Evolutionary conservation across 2,329 filamentous ascomycete genomes (phyloP), one percentile per base, ranked within the genome.

Genomic region (Fusarium sterilihyphosum): DNA sequence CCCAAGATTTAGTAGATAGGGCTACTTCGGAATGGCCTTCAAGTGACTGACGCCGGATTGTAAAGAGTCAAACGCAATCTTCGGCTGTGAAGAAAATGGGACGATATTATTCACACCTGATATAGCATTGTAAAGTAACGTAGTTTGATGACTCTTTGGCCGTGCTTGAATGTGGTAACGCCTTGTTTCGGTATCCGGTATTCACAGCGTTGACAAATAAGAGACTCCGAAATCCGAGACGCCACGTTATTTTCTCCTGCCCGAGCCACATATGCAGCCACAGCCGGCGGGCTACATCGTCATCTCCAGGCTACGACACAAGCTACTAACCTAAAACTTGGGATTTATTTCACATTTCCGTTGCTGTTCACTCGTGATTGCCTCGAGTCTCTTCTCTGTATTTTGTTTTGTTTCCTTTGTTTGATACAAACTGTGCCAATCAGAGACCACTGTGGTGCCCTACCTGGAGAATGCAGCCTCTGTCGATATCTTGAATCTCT

Each of bases 61-160:
- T 16, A 46, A 33, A 61, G 43, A 67, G 44, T 33, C 33, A 35
- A 13, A 24, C 41, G 11, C 47, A 47, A 35, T 44, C 31, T n/a
- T 38, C n/a, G 8, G 54, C 16, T 66, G 33, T 31, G 33, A 31
- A 22, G 29, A 37, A 26, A 40, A 46, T 41, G n/a, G 47, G 35
- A 41, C 14, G 46, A 37, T 18, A n/a, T 40, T 57, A 44, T 37
- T 64, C 44, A 61, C 60, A 29, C 71, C 61, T 63, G 60, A 29
- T 40, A 38, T 29, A 46, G n/a, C 50, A 50, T 26, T 29, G 37
- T 31, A 33, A 65, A 46, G 44, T 20, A 26, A 70, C 54, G 24
- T 61, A 38, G 33, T 35, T 35, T 17, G 71, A 73, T 73, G 71
- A 73, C 71, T 74, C 71, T 61, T 73, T 71, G 63, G 71, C 67